These are phyloP conservation scores for Diutina ranongensis DNA, from an alignment of 1,139 yeast species.

Conservation along the genomic window DNA sequence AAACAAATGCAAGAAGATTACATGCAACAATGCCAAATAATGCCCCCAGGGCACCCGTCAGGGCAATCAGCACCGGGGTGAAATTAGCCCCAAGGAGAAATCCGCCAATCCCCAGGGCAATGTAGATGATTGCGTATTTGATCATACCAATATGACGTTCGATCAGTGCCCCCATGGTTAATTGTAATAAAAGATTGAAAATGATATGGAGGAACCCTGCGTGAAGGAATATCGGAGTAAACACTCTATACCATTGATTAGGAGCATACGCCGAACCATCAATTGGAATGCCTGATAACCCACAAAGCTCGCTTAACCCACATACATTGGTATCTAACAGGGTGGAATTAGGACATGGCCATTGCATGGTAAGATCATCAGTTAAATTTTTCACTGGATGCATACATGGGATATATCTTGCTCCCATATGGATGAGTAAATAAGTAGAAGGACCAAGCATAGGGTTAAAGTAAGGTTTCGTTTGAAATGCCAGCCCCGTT, in stretches of 20 bases:
- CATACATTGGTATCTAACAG: constrained; percentile 43
- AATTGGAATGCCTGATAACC: constrained; percentile 37
- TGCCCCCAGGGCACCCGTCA: constrained; percentile 71
- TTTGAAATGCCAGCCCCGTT: constrained; percentile 61
- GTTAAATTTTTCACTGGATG: constrained; percentile 41
- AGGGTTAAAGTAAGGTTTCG: constrained; percentile 65
- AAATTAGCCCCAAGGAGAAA: constrained; percentile 63
- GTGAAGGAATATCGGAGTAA: constrained; percentile 64
- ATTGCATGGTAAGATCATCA: constrained; percentile 31
- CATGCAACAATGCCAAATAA: constrained; percentile 61
- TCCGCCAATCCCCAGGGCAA: constrained; percentile 57
- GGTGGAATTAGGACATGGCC: constrained; percentile 69
- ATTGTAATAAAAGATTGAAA: constrained; percentile 52
- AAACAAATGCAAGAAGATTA: constrained; percentile 45
- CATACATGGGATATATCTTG: constrained; percentile 68
- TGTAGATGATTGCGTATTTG: constrained; percentile 45
- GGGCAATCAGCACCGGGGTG: constrained; percentile 58
- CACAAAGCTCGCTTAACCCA: constrained; percentile 47
- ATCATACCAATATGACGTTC: constrained; percentile 49
- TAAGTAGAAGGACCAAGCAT: constrained; percentile 76
- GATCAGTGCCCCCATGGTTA: constrained; percentile 51
- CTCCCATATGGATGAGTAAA: constrained; percentile 57
- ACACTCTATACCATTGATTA: constrained; percentile 59
- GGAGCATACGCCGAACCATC: constrained; percentile 26
- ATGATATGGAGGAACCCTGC: constrained; percentile 65